A percentile compares a stretch with the other conserved stretches of the same genome.
These are phyloP conservation scores for Pelargonium australe DNA, from an alignment of 441 rosid genomes.

Conservation along the genomic window DNA sequence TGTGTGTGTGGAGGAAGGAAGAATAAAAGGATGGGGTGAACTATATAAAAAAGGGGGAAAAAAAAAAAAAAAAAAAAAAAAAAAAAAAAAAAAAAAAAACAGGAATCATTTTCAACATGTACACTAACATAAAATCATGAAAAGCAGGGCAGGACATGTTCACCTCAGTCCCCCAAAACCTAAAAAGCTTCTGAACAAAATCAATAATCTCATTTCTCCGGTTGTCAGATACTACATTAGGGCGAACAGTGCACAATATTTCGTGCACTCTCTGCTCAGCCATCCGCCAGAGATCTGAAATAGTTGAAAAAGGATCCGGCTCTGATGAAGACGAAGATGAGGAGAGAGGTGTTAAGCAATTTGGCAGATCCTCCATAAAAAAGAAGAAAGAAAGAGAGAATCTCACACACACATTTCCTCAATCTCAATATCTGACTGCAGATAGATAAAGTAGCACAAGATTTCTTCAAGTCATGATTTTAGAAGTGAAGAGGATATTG, in stretches of 20 bases:
- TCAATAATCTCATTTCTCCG: conserved; percentile 49
- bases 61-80: conserved; percentile 3
- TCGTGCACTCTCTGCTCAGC: conserved; percentile 72
- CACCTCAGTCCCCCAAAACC: conserved; percentile 59
- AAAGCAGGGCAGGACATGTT: conserved; percentile 18
- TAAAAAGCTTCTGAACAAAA: conserved; percentile 43
- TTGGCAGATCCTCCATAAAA: conserved; percentile 52
- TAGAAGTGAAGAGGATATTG: conserved; percentile 9
- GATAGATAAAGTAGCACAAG: conserved; percentile 8
- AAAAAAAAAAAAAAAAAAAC: conserved; percentile 7
- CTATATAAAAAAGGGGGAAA: neutral
- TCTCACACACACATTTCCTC: conserved; percentile 24
- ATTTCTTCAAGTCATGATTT: conserved; percentile 18
- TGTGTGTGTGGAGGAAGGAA: neutral
- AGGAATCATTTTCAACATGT: neutral
- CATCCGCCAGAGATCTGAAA: conserved; percentile 50
- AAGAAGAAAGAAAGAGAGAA: conserved; percentile 24
- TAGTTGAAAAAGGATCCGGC: conserved; percentile 34
- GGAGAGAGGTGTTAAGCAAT: conserved; percentile 41
- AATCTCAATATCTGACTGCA: conserved; percentile 13
- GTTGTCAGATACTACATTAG: conserved; percentile 49
- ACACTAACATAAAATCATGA: conserved; percentile 10
- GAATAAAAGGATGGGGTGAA: neutral
- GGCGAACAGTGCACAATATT: conserved; percentile 55
- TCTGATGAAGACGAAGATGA: conserved; percentile 35